Evolutionary conservation across 2,329 filamentous ascomycete species (phyloP).

Genomic region (Colletotrichum abscissum): DNA sequence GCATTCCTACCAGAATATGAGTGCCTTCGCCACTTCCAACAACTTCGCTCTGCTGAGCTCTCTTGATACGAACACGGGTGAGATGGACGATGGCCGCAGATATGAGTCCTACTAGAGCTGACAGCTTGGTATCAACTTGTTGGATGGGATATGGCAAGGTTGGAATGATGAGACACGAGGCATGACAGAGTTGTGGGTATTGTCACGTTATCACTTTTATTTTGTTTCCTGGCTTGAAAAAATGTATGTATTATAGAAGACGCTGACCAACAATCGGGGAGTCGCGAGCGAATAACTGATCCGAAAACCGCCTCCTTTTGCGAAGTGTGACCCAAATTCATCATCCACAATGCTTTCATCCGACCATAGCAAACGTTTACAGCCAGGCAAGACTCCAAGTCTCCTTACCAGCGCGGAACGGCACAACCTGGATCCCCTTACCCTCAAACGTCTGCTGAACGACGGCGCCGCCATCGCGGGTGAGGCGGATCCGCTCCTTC

Average conservation of each 20-base stretch:
- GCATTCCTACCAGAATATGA: constrained; percentile 5
- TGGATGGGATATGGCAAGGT: not conserved
- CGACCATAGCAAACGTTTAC: constrained; percentile 28
- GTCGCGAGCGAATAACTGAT: not conserved
- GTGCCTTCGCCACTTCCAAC: not conserved
- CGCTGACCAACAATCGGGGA: constrained; percentile 19
- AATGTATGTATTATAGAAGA: constrained; percentile 33
- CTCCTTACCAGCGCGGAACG: constrained; percentile 71
- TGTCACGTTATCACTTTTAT: not conserved
- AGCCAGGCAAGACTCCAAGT: constrained; percentile 66
- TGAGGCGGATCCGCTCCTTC: constrained; percentile 66
- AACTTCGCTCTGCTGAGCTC: constrained; percentile 9
- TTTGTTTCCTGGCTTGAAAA: constrained; percentile 11
- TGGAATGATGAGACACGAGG: constrained; percentile 22
- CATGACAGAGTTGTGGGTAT: constrained; percentile 14
- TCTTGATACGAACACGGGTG: not conserved
- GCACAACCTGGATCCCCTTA: constrained; percentile 71
- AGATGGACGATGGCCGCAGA: not conserved
- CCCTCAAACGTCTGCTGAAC: constrained; percentile 66
- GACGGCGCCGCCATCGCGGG: constrained; percentile 62
- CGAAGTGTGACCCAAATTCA: not conserved
- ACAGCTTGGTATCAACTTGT: not conserved
- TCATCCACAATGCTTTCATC: not conserved
- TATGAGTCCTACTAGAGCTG: not conserved
- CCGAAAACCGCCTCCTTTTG: not conserved